These are phyloP conservation scores for Wallacemonas sp. DNA, from an alignment of 208 protist genomes.

Conservation along the genomic window DNA sequence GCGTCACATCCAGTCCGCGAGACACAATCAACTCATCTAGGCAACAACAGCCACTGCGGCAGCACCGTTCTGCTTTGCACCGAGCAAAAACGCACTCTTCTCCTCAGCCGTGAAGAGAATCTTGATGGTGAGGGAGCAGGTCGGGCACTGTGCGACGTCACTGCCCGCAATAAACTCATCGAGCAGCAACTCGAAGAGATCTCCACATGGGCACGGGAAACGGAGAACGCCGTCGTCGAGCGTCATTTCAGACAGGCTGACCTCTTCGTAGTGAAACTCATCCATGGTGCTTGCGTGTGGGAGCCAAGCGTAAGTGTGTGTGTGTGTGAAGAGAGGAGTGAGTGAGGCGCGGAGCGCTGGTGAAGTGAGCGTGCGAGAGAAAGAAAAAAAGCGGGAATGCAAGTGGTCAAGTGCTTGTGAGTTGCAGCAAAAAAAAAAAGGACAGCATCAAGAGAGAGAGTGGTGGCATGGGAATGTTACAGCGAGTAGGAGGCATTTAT, in stretches of 20 bases:
- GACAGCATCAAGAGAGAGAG: conserved; percentile 2
- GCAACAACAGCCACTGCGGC: background rate
- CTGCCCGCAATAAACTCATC: conserved; percentile 69
- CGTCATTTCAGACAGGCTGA: conserved; percentile 79
- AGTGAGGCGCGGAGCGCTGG: background rate
- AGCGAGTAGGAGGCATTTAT: background rate
- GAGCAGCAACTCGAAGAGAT: conserved; percentile 87
- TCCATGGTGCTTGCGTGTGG: conserved; percentile 43
- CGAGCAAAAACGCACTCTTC: conserved; percentile 39
- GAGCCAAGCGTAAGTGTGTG: background rate
- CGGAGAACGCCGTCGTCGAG: conserved; percentile 70
- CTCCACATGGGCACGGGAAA: conserved; percentile 92
- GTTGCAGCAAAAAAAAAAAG: conserved; percentile 3
- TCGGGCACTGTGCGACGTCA: conserved; percentile 86
- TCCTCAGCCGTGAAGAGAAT: conserved; percentile 72
- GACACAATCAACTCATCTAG: too few species aligned
- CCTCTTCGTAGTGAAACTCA: conserved; percentile 90
- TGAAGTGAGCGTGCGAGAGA: background rate
- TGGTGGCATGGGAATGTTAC: background rate
- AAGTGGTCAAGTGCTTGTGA: too few species aligned
- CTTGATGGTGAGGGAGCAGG: conserved; percentile 88
- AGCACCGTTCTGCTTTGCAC: background rate
- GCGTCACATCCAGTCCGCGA: too few species aligned
- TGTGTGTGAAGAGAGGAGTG: conserved; percentile 3
- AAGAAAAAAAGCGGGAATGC: too few species aligned